Percentiles rank a stretch among this genome's conserved stretches.
phyloP scores from a whole-genome alignment of 2,329 filamentous ascomycete genomes.

The Colletotrichum sp. region DNA sequence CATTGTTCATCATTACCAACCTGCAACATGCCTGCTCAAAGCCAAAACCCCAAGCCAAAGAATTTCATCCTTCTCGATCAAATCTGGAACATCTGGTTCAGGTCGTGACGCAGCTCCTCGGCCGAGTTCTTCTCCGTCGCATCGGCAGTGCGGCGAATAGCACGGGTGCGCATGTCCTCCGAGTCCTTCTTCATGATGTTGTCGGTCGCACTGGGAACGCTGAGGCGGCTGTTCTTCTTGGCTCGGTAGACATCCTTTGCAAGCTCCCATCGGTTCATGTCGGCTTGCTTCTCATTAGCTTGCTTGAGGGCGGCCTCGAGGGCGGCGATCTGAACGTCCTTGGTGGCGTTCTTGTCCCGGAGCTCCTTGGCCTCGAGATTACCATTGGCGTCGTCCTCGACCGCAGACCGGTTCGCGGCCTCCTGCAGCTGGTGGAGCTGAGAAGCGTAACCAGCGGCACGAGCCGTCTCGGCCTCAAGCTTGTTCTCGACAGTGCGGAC shows the following conservation, averaged over 20 bases:
- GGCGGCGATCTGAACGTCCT: not conserved
- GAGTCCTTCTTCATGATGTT: not conserved
- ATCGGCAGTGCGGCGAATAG: not conserved
- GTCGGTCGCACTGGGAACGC: not conserved
- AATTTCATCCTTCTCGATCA: not conserved
- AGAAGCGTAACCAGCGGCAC: not conserved
- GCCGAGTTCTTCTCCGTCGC: not conserved
- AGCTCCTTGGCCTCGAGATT: slow-evolving; percentile 30
- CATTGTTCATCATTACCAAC: not conserved
- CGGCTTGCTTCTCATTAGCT: not conserved
- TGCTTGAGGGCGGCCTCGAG: slow-evolving; percentile 30
- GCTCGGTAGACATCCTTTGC: not conserved
- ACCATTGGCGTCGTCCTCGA: not conserved
- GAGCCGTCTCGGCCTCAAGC: slow-evolving; percentile 31
- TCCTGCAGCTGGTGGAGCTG: not conserved
- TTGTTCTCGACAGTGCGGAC: not conserved
- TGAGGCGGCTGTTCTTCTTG: not conserved
- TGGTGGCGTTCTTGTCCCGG: not conserved
- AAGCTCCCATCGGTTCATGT: not conserved
- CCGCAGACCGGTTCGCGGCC: not conserved
- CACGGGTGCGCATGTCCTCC: not conserved
- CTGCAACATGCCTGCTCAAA: not conserved
- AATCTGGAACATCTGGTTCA: not conserved
- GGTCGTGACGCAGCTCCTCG: not conserved
- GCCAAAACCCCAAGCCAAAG: not conserved